A percentile compares a stretch with the other conserved stretches of the same genome.
Evolutionary conservation across 768 basidiomycete species (phyloP).

Genomic region (Suillus sp.): DNA sequence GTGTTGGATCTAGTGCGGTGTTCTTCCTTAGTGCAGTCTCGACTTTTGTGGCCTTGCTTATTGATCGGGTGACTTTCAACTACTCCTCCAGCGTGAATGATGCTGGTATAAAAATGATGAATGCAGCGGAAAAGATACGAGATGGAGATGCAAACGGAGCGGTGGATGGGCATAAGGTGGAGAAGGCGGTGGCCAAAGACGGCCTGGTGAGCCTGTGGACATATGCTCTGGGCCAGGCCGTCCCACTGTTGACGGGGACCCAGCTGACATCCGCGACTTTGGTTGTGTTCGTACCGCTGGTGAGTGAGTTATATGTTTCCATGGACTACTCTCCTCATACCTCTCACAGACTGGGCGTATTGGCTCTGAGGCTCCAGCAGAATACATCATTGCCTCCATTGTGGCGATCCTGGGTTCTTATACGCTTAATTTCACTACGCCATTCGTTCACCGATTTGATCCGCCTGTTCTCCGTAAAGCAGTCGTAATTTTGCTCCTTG

Average conservation of each 20-base stretch:
- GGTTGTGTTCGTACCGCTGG: slow-evolving; percentile 91
- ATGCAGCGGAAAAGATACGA: neutral
- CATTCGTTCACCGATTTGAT: slow-evolving; percentile 77
- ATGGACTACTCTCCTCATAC: neutral
- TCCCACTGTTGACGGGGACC: slow-evolving; percentile 58
- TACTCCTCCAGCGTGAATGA: slow-evolving; percentile 18
- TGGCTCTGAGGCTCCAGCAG: slow-evolving; percentile 81
- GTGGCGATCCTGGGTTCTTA: slow-evolving; percentile 60
- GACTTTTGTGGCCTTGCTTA: slow-evolving; percentile 54
- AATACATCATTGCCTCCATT: slow-evolving; percentile 85
- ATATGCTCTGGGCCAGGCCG: slow-evolving; percentile 61
- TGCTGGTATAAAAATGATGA: neutral
- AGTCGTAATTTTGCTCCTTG: slow-evolving; percentile 47
- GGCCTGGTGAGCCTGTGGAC: slow-evolving; percentile 54
- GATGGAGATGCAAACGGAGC: slow-evolving; percentile 12
- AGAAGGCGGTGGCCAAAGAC: slow-evolving; percentile 9
- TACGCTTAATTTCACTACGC: slow-evolving; percentile 58
- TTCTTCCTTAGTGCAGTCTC: slow-evolving; percentile 66
- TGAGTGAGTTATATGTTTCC: slow-evolving; percentile 34
- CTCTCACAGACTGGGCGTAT: slow-evolving; percentile 74
- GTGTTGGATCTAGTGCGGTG: slow-evolving; percentile 76
- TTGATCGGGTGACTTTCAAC: slow-evolving; percentile 47
- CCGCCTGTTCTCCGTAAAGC: slow-evolving; percentile 37
- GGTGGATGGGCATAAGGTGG: neutral
- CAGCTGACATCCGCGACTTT: slow-evolving; percentile 62